Percentiles rank a stretch among this genome's conserved stretches.
phyloP scores from a whole-genome alignment of 1,284 basidiomycete genomes.

The Rhizoctonia solani region DNA sequence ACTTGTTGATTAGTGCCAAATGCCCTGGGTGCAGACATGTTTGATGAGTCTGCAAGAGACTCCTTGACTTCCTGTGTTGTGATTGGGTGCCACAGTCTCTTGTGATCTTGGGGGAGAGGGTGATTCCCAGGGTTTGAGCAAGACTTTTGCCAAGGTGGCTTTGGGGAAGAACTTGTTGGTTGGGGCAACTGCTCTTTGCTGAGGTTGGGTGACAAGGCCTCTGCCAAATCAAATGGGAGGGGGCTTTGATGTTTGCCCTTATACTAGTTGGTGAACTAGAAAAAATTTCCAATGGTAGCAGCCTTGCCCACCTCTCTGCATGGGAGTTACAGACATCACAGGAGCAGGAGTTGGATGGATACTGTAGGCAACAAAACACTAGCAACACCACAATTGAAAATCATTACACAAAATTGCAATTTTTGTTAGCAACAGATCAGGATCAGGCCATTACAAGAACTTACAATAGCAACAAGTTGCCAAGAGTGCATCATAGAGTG shows the following conservation, averaged over 20 bases:
- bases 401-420: background rate
- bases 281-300: constrained; percentile 5
- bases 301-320: background rate
- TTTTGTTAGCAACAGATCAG: background rate
- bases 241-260: constrained; percentile 11
- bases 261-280: too few relatives aligned
- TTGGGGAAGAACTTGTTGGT: constrained; percentile 35
- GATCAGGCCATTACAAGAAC: too few relatives aligned
- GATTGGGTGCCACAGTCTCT: constrained; percentile 31
- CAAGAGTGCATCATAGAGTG: too few relatives aligned
- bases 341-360: background rate
- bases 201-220: constrained; percentile 7
- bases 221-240: constrained; percentile 19
- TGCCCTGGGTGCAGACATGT: constrained; percentile 40
- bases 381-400: background rate
- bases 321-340: background rate
- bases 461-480: too few relatives aligned
- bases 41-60: constrained; percentile 34
- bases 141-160: background rate
- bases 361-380: background rate
- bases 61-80: constrained; percentile 35
- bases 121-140: constrained; percentile 11
- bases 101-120: background rate
- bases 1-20: constrained; percentile 36
- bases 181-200: constrained; percentile 31